Evolutionary conservation across 768 basidiomycete genomes (phyloP), one percentile per base, ranked within the genome.

Genomic region (Nidularia pulvinata): DNA sequence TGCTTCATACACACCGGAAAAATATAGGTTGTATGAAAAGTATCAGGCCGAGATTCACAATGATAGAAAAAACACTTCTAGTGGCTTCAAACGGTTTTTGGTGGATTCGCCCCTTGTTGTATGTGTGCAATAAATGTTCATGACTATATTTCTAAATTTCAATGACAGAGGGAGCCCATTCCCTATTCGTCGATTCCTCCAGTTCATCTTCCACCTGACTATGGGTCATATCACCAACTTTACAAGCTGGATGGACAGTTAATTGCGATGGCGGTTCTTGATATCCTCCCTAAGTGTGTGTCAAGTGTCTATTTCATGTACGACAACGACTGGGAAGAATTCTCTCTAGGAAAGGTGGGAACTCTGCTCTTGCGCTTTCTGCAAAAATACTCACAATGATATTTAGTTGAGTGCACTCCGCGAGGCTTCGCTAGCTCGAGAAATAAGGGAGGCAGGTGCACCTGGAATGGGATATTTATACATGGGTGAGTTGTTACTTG

Each of bases 171-270:
- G 51, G 79, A 83, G 61, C 71, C 77, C 22, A 94, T 91, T 59
- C 77, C 76, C 13, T 93, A 89, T 64, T 53, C 70, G 5, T 68
- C 63, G 1, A 49, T 66, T 0, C 78, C 78, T 0, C 82, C 85
- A 14, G 53, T 55, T 2, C 79, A 88, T 61, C 76, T 96, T 7
- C 94, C 95, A 0, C 63, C 55, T n/a, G 70, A 81, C 13, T 98
- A 93, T 68, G 96, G 96, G n/a, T 89, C 92, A 22, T 92, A 93
- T 67, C 96, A 98, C 62, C 93, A 94, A 60, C 71, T 93, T 44
- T 97, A 96, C 64, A 80, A 83, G 55, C 66, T 98, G 25, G 89
- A 98, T 60, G 91, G 85, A 3, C 67, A 85, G 63, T 76, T 98
- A 9, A 80, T 97, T 49, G 97, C 92, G 0, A 76, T 98, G 64